Evolutionary conservation across 2,329 filamentous ascomycete genomes (phyloP).

Genomic region (Nothopassalora personata): DNA sequence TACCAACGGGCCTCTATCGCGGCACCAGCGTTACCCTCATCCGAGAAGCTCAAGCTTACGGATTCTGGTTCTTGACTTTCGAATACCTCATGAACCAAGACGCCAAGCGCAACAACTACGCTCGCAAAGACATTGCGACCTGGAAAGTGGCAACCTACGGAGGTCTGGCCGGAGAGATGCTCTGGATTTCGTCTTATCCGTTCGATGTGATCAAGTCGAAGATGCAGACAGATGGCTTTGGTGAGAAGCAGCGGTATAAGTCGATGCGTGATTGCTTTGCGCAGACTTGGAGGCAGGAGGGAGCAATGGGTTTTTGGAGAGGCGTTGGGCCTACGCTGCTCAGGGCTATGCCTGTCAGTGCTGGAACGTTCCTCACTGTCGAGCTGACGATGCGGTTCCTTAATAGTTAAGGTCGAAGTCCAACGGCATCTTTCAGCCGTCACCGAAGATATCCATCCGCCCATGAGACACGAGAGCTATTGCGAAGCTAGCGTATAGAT

Average conservation of each 20-base stretch:
- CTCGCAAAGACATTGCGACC: constrained; percentile 70
- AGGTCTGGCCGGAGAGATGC: constrained; percentile 83
- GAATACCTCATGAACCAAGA: constrained; percentile 95
- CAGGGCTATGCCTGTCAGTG: constrained; percentile 94
- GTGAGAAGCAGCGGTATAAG: constrained; percentile 62
- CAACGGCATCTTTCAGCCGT: not conserved
- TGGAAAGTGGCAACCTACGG: constrained; percentile 90
- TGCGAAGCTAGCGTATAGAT: too few species aligned
- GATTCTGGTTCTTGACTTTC: constrained; percentile 89
- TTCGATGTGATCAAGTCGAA: constrained; percentile 98
- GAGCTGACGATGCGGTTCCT: constrained; percentile 38
- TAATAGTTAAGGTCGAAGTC: constrained; percentile 9
- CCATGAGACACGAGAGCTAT: not conserved
- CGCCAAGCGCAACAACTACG: constrained; percentile 67
- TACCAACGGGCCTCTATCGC: constrained; percentile 73
- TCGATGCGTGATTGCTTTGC: constrained; percentile 86
- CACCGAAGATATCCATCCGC: not conserved
- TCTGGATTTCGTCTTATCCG: constrained; percentile 92
- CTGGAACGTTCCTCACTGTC: constrained; percentile 86
- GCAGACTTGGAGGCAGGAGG: constrained; percentile 73
- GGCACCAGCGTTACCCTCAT: constrained; percentile 79
- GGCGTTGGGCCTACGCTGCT: constrained; percentile 84
- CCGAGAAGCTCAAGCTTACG: constrained; percentile 91
- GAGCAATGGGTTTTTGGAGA: constrained; percentile 84
- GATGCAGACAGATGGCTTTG: constrained; percentile 97